Base-by-base conservation (phyloP, 2,329 filamentous ascomycete species). In the Thelonectria blattea region DNA sequence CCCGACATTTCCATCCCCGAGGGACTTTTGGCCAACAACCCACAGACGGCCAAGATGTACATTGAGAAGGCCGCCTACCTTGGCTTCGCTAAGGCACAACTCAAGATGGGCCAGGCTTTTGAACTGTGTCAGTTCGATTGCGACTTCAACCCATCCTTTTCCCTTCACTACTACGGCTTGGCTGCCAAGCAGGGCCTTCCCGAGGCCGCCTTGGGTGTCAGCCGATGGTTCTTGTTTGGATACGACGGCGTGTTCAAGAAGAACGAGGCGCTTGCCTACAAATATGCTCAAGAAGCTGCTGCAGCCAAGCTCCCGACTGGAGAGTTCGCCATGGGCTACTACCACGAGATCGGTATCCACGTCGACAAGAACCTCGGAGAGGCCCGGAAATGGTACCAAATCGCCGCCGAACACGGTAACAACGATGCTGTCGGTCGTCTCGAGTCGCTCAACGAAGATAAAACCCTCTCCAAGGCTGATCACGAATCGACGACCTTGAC, bases 151-250 rank as follows among this genome's bases (percentile, higher is more conserved):
- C 93, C 95, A 1, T 90, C 92, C 1, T 85, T 96, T 59, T 98
- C 94, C 1, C 79, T 99, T 55, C 95, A 99, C 74, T 99, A 99
- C 80, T 97, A 98, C 72, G 92, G 92, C 39, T 83, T 99, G 32
- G 94, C 95, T 20, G 91, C 95, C 12, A 89, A 91, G 65, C 95
- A 98, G 78, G 94, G 93, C 17, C 93, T 98, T 70, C 83, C 93
- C 0, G 95, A 99, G 74, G 95, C 94, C 0, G 93, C 97, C 61
- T 91, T 99, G 78, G 93, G 94, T 27, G 93, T 99, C 62, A 98
- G 94, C 77, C 95, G 97, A 76, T 99, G 95, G 95, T 99, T 98
- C 73, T 83, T 99, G 27, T 98, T 96, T 71, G 95, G 95, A 3
- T 93, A 95, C 66, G 94, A 98, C 67, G 90, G 90, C 20, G 84